Conservation (phyloP, 495 filamentous ascomycete genomes). For the Aspergillus olivimuriae region DNA sequence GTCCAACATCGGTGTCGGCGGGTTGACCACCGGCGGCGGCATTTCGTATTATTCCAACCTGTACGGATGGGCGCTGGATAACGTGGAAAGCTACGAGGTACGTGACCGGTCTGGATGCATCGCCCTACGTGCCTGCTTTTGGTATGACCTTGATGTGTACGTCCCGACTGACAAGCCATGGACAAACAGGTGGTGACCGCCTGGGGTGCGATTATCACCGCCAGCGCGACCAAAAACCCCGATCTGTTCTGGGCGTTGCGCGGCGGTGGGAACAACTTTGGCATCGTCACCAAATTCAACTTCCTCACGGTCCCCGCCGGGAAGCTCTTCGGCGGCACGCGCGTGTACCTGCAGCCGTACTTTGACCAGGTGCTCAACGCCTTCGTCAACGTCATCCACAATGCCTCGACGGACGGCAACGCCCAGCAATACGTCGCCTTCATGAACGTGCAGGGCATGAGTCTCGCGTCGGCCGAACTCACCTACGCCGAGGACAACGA, state of each 20-base stretch:
- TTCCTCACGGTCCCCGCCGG: slow-evolving; percentile 23
- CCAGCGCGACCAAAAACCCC: slow-evolving; percentile 26
- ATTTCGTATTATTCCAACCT: slow-evolving; percentile 34
- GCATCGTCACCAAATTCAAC: slow-evolving; percentile 43
- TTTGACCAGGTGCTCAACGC: slow-evolving; percentile 7
- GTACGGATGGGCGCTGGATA: slow-evolving; percentile 48
- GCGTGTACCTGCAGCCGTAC: slow-evolving; percentile 3
- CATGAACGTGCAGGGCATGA: slow-evolving; percentile 20
- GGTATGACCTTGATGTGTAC: no score
- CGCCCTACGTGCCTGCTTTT: no score
- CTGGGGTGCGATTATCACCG: slow-evolving; percentile 33
- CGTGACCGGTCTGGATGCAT: slow-evolving; percentile 22
- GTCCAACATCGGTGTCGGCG: slow-evolving; percentile 51
- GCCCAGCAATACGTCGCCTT: slow-evolving; percentile 43
- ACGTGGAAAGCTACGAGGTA: slow-evolving; percentile 34
- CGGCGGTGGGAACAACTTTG: slow-evolving; percentile 45
- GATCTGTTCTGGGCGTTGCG: slow-evolving; percentile 49
- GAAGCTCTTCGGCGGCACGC: slow-evolving; percentile 3
- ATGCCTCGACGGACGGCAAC: slow-evolving; percentile 17
- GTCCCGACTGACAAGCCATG: slow-evolving; percentile 4
- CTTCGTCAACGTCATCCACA: slow-evolving; percentile 5
- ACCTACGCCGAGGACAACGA: slow-evolving; percentile 34
- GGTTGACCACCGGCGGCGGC: slow-evolving; percentile 35
- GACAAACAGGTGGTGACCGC: slow-evolving; percentile 33
- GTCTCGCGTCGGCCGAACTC: slow-evolving; percentile 29